Conservation (phyloP, 768 basidiomycete genomes). For the Phanerochaete carnosa region DNA sequence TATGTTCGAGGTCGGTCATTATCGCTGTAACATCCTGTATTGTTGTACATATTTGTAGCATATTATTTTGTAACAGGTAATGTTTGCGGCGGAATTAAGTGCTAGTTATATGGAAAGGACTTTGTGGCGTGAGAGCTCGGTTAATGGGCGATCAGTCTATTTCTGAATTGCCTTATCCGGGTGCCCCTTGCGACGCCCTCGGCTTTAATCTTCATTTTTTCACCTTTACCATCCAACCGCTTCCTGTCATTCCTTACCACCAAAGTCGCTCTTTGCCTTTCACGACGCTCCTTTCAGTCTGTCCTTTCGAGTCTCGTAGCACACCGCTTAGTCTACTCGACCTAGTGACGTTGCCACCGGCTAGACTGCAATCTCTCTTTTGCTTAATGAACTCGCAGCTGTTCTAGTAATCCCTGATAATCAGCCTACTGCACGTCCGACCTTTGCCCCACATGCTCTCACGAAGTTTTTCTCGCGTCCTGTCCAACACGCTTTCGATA, state of each 20-base stretch:
- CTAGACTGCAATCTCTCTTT: background rate
- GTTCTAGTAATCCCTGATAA: background rate
- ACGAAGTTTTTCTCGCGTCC: background rate
- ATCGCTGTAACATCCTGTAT: background rate
- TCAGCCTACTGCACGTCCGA: background rate
- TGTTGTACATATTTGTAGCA: background rate
- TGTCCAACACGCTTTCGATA: background rate
- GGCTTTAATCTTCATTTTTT: background rate
- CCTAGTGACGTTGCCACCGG: background rate
- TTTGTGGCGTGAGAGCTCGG: slow-evolving; percentile 1
- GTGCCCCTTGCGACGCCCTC: background rate
- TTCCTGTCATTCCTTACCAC: slow-evolving; percentile 4
- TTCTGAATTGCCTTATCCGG: background rate
- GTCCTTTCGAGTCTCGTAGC: background rate
- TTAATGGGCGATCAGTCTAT: background rate
- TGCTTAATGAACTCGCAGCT: background rate
- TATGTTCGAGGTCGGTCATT: background rate
- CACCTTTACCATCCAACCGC: background rate
- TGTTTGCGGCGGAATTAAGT: background rate
- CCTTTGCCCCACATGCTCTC: background rate
- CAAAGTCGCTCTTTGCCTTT: slow-evolving; percentile 1
- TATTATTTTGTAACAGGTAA: background rate
- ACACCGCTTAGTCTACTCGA: background rate
- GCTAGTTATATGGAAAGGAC: background rate
- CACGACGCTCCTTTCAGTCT: background rate